Base-by-base conservation (phyloP, 805 yeast species). In the Metschnikowia sp. region DNA sequence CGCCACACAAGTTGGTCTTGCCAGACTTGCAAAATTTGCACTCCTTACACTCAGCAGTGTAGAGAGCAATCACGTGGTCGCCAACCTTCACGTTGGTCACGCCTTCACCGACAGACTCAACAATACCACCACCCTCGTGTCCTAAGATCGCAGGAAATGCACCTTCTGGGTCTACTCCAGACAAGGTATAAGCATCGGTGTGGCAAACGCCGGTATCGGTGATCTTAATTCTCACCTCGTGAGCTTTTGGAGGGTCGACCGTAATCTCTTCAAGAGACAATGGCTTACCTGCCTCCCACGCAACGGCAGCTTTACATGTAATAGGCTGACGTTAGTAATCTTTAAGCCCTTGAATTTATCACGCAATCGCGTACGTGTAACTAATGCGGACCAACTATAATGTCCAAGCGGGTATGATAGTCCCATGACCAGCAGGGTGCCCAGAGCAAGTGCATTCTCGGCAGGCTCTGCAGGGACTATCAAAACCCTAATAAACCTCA, bases 61-160 rank as follows among this genome's bases (percentile, higher is more conserved):
- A 95, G 39, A 94, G 75, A 18, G 95, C 91, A 60, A 95, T 80
- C 52, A 94, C 99, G 56, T 84, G 85, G 70, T 94, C 99, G 57
- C 99, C 99, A 34, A 77, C 84, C 73, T 89, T 87, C 59, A 92
- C 97, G 61, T 71, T 80, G 51, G 90, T 83, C 51, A 94, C 99
- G 55, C 88, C 97, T 64, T 87, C 96, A 62, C 99, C 99, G 37
- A 94, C 79, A 44, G 89, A 80, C 75, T 92, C 99, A 39, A 94
- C 98, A 52, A 88, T 76, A 63, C 99, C 99, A 35, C 97, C 96
- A 71, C 97, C 97, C 71, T 94, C 99, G 71, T 94, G 99, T 53
- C 99, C 99, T 61, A 95, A 77, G 51, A 94, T 74, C 15, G 83
- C 85, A 13, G 98, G 98, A 80, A 90, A 90, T 11, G 85, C 87